Conservation (phyloP, 257 asterid genomes). For the Solanum bukasovii region DNA sequence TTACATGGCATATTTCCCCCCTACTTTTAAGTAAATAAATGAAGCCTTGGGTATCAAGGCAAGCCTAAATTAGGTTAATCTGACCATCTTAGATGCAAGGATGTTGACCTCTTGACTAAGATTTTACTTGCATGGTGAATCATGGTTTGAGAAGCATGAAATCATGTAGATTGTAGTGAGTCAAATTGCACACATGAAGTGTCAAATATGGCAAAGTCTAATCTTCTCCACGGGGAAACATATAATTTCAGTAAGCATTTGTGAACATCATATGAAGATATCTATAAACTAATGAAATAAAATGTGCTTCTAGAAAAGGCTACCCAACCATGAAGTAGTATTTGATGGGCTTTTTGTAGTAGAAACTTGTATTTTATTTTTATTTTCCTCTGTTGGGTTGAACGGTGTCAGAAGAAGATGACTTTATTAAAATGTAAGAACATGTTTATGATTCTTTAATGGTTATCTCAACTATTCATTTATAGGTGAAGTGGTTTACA, state of each 20-base stretch:
- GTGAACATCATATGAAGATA: too few species aligned
- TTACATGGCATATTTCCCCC: neutral
- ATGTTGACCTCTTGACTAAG: too few species aligned
- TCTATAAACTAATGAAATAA: neutral
- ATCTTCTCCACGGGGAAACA: too few species aligned
- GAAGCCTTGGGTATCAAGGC: too few species aligned
- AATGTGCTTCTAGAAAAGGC: neutral
- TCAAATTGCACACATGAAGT: too few species aligned
- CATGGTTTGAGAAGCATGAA: too few species aligned
- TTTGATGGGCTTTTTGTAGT: neutral
- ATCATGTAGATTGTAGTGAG: too few species aligned
- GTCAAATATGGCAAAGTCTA: too few species aligned
- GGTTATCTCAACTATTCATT: neutral
- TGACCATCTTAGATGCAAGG: too few species aligned
- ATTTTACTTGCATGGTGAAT: too few species aligned
- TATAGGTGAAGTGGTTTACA: neutral
- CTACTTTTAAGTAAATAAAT: neutral
- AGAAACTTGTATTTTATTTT: neutral
- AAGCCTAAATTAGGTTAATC: too few species aligned
- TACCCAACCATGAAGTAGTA: neutral
- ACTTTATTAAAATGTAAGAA: neutral
- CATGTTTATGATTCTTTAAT: neutral
- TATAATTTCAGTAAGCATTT: too few species aligned
- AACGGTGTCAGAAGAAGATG: neutral
- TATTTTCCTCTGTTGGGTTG: neutral